Base-by-base conservation (phyloP, 164 flowering plant genomes). In the Tetrastigma voinierianum region DNA sequence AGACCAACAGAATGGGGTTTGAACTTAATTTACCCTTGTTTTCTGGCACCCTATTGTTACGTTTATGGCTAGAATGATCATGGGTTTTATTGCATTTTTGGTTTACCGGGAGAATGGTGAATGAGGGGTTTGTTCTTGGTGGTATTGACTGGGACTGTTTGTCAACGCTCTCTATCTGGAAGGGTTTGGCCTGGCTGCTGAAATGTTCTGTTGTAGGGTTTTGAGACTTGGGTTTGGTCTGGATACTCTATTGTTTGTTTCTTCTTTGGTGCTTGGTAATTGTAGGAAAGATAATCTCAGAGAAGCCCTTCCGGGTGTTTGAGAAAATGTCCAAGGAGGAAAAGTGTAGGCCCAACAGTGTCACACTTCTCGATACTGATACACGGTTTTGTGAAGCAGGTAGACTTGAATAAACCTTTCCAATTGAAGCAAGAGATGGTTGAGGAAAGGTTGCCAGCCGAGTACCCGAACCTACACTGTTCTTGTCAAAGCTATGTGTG, bases 161-260 rank as follows among this genome's bases (percentile, higher is more conserved):
- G 57, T 78, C 15, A 78, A 78, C 74, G n/a, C n/a, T 78, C 71
- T 45, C 58, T 78, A 47, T 78, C 74, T 61, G n/a, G n/a, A 67
- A 62, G 77, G 78, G n/a, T 51, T 54, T 55, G 69, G 71, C 4
- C 61, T n/a, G 20, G 70, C 78, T 52, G 81, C 65, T n/a, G 78
- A 78, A 51, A 74, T 72, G 76, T 78, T 74, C 58, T 7, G 69
- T n/a, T 71, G 66, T 2, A 65, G 57, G 65, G 20, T 58, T n/a
- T 54, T 78, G 71, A 68, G 59, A 51, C 56, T 64, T 64, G 82
- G 79, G 58, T 73, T 67, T 61, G 60, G 13, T 40, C 58, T 69
- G 15, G 82, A 79, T 68, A 51, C 72, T 62, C 72, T n/a, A n/a
- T 76, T 70, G 56, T 70, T 49, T 76, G 58, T n/a, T 58, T 73